Conservation (phyloP, 1,284 basidiomycete species). For the Ganoderma resinaceum region DNA sequence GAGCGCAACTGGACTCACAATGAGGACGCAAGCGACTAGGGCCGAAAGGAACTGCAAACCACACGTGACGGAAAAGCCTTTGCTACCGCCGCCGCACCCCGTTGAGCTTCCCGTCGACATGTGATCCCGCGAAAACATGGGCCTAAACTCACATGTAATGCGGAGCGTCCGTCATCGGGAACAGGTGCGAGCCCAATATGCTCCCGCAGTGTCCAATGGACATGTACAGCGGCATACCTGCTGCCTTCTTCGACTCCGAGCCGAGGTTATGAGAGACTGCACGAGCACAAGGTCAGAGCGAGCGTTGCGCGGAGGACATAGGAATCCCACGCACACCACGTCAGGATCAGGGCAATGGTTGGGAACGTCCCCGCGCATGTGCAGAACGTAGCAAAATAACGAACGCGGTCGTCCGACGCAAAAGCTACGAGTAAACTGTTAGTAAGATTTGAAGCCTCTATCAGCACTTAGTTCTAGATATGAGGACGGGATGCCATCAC, state of each 20-base stretch:
- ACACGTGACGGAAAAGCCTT: conserved; percentile 69
- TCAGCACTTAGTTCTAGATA: not conserved
- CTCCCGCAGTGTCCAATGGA: conserved; percentile 79
- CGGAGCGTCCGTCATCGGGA: conserved; percentile 68
- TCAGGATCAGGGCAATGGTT: conserved; percentile 69
- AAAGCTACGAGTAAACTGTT: conserved; percentile 59
- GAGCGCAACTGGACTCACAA: conserved; percentile 51
- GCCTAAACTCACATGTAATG: conserved; percentile 56
- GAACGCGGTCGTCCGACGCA: conserved; percentile 52
- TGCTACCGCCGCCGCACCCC: conserved; percentile 45
- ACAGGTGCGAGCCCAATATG: conserved; percentile 75
- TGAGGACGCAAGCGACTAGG: conserved; percentile 58
- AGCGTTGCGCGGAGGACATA: not conserved
- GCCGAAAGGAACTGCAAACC: conserved; percentile 65
- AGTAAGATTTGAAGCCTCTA: not conserved
- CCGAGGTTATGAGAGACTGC: conserved; percentile 77
- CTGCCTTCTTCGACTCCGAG: conserved; percentile 79
- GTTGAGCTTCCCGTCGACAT: not conserved
- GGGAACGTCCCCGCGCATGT: conserved; percentile 75
- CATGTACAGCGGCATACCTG: conserved; percentile 79
- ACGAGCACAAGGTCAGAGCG: not conserved
- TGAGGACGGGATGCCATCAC: conserved; percentile 32
- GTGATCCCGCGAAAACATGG: not conserved
- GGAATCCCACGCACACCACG: conserved; percentile 71
- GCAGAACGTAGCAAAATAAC: conserved; percentile 76